Evolutionary conservation across 306 rosid species (phyloP).

Genomic region (Vigna trinervia): DNA sequence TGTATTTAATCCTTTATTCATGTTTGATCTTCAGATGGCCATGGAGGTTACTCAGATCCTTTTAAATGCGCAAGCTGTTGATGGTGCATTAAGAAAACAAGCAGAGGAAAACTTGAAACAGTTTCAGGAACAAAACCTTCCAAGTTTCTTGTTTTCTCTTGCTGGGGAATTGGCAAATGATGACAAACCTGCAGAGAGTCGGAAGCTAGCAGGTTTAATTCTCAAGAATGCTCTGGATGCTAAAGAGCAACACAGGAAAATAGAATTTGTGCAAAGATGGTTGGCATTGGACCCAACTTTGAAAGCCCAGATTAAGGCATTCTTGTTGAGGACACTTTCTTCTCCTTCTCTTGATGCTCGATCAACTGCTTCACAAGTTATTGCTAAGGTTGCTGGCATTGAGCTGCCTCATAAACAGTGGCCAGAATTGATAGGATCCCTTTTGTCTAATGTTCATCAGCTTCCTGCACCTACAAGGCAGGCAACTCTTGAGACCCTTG

Average conservation of each 20-base stretch:
- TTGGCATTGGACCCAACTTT: slow-evolving; percentile 65
- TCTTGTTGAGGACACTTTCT: slow-evolving; percentile 76
- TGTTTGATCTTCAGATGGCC: slow-evolving; percentile 64
- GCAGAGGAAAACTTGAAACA: slow-evolving; percentile 86
- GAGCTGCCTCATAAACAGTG: slow-evolving; percentile 92
- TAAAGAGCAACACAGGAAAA: slow-evolving; percentile 86
- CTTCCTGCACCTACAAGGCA: slow-evolving; percentile 80
- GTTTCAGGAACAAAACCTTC: slow-evolving; percentile 92
- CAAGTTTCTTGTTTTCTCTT: slow-evolving; percentile 81
- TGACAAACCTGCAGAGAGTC: slow-evolving; percentile 87
- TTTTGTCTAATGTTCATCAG: slow-evolving; percentile 76
- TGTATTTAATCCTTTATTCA: not conserved
- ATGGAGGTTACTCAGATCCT: slow-evolving; percentile 92
- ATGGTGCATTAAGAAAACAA: slow-evolving; percentile 72
- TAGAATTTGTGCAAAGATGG: slow-evolving; percentile 87
- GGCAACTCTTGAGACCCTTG: slow-evolving; percentile 94
- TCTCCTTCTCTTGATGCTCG: slow-evolving; percentile 79
- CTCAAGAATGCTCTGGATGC: slow-evolving; percentile 96
- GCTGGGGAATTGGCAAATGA: slow-evolving; percentile 91
- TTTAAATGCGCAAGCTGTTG: slow-evolving; percentile 92
- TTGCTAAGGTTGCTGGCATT: slow-evolving; percentile 92
- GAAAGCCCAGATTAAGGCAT: slow-evolving; percentile 77
- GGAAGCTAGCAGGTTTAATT: slow-evolving; percentile 83
- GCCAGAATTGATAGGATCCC: slow-evolving; percentile 85
- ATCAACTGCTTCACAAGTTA: slow-evolving; percentile 89